Conservation (phyloP, 139 green algal species). For the Chlorella sp. region DNA sequence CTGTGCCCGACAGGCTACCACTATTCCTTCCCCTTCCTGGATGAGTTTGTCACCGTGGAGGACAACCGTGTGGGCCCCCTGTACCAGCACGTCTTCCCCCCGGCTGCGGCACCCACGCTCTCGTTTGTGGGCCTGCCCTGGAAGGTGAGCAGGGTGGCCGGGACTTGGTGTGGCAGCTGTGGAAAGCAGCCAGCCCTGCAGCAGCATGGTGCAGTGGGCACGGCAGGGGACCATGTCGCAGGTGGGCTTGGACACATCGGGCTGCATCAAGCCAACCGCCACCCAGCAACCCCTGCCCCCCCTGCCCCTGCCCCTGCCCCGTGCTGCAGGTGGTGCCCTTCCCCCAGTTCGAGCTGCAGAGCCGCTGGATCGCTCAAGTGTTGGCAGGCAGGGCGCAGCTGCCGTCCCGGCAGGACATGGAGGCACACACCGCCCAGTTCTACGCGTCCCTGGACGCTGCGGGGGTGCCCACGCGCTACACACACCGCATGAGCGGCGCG, state of each 20-base stretch:
- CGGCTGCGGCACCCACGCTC: slow-evolving; percentile 54
- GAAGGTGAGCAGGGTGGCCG: slow-evolving; percentile 28
- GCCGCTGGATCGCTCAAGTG: slow-evolving; percentile 51
- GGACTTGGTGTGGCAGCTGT: no score
- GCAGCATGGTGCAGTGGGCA: no score
- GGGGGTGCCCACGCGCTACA: slow-evolving; percentile 40
- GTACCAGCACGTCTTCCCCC: slow-evolving; percentile 76
- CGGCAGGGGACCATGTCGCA: no score
- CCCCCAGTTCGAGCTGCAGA: slow-evolving; percentile 69
- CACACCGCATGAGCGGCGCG: slow-evolving; percentile 50
- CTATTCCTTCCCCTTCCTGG: slow-evolving; percentile 76
- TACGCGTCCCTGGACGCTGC: slow-evolving; percentile 14
- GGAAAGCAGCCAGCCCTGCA: no score
- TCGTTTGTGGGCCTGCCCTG: slow-evolving; percentile 79
- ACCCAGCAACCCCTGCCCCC: no score
- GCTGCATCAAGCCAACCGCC: no score
- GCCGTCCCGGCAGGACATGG: slow-evolving; percentile 21
- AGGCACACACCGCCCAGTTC: slow-evolving; percentile 17
- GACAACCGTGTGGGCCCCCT: slow-evolving; percentile 69
- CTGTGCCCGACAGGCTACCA: slow-evolving; percentile 60
- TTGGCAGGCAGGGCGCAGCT: slow-evolving; percentile 46
- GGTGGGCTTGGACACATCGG: no score
- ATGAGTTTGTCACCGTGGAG: slow-evolving; percentile 39
- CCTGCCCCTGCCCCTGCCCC: background rate
- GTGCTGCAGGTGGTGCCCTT: slow-evolving; percentile 60